Percentiles rank a stretch among this genome's conserved stretches.
These are phyloP conservation scores for Fusarium agapanthi DNA, from an alignment of 2,329 filamentous ascomycete species.

Conservation along the genomic window DNA sequence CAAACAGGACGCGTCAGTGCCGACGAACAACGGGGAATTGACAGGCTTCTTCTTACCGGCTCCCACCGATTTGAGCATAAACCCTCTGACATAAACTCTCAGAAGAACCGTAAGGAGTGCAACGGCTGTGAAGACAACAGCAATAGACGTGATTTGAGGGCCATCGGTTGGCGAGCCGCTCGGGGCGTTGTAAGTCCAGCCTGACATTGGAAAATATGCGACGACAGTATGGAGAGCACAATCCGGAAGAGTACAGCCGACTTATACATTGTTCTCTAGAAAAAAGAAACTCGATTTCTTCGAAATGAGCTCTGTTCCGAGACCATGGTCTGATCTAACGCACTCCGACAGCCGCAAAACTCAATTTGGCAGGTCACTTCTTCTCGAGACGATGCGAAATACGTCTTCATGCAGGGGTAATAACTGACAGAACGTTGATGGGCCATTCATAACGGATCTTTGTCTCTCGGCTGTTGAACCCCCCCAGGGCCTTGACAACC, in stretches of 20 bases:
- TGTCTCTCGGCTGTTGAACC: neutral
- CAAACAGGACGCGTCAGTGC: neutral
- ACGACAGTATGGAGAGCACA: neutral
- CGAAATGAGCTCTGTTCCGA: neutral
- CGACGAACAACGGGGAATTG: neutral
- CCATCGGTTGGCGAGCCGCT: constrained; percentile 18
- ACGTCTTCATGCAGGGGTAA: neutral
- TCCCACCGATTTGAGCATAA: constrained; percentile 27
- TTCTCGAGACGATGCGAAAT: neutral
- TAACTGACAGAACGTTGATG: neutral
- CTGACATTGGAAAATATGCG: constrained; percentile 10
- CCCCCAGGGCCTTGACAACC: neutral
- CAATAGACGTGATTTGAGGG: constrained; percentile 15
- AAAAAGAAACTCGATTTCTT: neutral
- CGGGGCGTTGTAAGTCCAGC: constrained; percentile 24
- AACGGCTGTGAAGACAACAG: constrained; percentile 9
- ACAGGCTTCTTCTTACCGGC: neutral
- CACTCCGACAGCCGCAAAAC: neutral
- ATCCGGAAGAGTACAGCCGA: neutral
- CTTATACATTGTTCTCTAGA: neutral
- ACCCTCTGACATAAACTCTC: constrained; percentile 16
- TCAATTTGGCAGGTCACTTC: neutral
- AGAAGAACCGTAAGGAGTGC: constrained; percentile 6
- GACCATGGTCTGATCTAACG: neutral
- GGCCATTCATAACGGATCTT: neutral